A percentile compares a stretch with the other conserved stretches of the same genome.
phyloP scores from a whole-genome alignment of 2,329 filamentous ascomycete species.

The Coniochaeta hoffmannii region DNA sequence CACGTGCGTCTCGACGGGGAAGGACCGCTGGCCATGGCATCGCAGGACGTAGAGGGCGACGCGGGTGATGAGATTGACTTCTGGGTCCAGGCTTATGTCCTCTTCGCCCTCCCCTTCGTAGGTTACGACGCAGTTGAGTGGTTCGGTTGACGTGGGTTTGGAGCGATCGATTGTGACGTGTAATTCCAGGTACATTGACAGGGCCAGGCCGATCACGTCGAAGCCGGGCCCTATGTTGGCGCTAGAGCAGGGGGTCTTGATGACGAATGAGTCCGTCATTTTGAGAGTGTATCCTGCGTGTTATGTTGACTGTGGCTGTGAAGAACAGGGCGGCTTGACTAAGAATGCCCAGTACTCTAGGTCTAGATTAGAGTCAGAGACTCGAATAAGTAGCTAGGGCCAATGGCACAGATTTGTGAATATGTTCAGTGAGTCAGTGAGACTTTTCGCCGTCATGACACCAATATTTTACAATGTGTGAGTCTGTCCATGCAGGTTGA shows the following conservation, averaged over 20 bases:
- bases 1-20: slow-evolving; percentile 80
- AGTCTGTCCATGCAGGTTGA: not conserved
- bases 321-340: no score
- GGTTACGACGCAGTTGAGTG: slow-evolving; percentile 80
- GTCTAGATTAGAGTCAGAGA: not conserved
- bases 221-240: slow-evolving; percentile 97
- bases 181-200: slow-evolving; percentile 90
- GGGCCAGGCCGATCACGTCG: slow-evolving; percentile 91
- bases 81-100: slow-evolving; percentile 75
- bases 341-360: not conserved
- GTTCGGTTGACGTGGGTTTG: slow-evolving; percentile 44
- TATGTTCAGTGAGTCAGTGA: not conserved
- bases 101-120: slow-evolving; percentile 78
- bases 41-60: slow-evolving; percentile 91
- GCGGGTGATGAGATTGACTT: slow-evolving; percentile 86
- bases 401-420: no score
- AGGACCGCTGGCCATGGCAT: slow-evolving; percentile 80
- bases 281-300: not conserved
- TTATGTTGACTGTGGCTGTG: not conserved
- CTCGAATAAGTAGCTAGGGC: no score
- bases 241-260: slow-evolving; percentile 85
- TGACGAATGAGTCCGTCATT: slow-evolving; percentile 50
- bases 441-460: not conserved
- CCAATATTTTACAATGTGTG: not conserved
- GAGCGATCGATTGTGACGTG: slow-evolving; percentile 66